Conservation (phyloP, 805 yeast species). For the Sugiyamaella americana region DNA sequence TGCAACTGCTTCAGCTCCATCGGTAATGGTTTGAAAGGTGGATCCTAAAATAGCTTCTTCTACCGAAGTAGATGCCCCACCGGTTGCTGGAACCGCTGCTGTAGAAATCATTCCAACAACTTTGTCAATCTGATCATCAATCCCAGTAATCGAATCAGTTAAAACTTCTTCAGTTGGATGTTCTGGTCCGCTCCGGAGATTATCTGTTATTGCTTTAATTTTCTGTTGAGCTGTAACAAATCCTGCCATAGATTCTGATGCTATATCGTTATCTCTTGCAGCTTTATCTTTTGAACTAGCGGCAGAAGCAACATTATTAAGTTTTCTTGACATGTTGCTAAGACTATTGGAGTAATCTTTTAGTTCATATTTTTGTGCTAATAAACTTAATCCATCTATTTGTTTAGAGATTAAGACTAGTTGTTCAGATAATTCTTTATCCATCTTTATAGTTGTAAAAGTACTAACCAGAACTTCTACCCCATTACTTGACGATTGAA, state of each 20-base stretch:
- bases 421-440: conserved; percentile 1
- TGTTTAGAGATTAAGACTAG: conserved; percentile 3
- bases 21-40: conserved; percentile 28
- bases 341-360: conserved; percentile 6
- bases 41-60: conserved; percentile 25
- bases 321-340: conserved; percentile 7
- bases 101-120: conserved; percentile 20
- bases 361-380: conserved; percentile 7
- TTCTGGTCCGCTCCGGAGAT: conserved; percentile 6
- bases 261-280: conserved; percentile 7
- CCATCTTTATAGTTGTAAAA: conserved; percentile 5
- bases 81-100: conserved; percentile 21
- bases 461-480: conserved; percentile 7
- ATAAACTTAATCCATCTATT: conserved; percentile 2
- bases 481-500: conserved; percentile 7
- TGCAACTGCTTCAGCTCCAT: conserved; percentile 31
- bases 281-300: conserved; percentile 1
- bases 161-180: conserved; percentile 16
- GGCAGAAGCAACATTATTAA: conserved; percentile 1
- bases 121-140: conserved; percentile 32
- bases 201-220: conserved; percentile 10
- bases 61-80: conserved; percentile 24
- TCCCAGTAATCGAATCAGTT: conserved; percentile 26
- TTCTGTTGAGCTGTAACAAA: conserved; percentile 19
- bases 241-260: conserved; percentile 15